These are phyloP conservation scores for Xylariaceae sp. DNA, from an alignment of 2,329 filamentous ascomycete genomes.

Conservation along the genomic window DNA sequence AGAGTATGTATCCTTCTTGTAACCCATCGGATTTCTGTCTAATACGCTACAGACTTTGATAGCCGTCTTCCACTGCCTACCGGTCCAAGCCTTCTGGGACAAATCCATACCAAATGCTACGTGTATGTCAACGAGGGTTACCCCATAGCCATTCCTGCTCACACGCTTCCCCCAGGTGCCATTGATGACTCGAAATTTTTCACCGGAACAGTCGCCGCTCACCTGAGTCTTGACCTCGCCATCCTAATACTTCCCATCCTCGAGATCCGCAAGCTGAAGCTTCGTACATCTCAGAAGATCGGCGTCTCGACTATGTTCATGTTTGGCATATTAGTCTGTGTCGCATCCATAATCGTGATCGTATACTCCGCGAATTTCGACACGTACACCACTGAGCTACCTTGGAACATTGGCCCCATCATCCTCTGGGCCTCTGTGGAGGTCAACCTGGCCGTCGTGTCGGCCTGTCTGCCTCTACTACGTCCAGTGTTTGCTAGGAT, in stretches of 20 bases:
- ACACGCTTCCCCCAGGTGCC: conserved; percentile 1
- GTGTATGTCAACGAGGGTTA: conserved; percentile 15
- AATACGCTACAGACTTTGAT: conserved; percentile 21
- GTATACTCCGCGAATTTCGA: conserved; percentile 19
- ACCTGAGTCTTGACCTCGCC: conserved; percentile 27
- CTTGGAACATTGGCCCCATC: conserved; percentile 20
- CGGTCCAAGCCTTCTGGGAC: conserved; percentile 30
- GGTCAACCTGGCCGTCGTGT: conserved; percentile 25
- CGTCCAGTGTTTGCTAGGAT: not conserved
- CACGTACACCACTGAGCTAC: conserved; percentile 18
- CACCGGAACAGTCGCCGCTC: conserved; percentile 27
- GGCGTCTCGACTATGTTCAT: conserved; percentile 26
- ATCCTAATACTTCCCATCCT: conserved; percentile 28
- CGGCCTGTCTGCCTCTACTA: conserved; percentile 3
- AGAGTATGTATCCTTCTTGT: conserved; percentile 9
- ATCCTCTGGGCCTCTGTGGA: conserved; percentile 27
- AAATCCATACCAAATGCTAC: conserved; percentile 17
- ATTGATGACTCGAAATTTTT: conserved; percentile 29
- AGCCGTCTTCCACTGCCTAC: conserved; percentile 29
- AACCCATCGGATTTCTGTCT: not conserved
- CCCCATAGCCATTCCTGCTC: not conserved
- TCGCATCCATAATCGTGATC: conserved; percentile 25
- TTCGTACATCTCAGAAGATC: conserved; percentile 23
- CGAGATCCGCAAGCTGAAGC: conserved; percentile 27
- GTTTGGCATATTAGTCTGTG: conserved; percentile 25